These are phyloP conservation scores for Lobosporangium transversale DNA, from an alignment of 192 early-diverging fungal genomes.

Conservation along the genomic window DNA sequence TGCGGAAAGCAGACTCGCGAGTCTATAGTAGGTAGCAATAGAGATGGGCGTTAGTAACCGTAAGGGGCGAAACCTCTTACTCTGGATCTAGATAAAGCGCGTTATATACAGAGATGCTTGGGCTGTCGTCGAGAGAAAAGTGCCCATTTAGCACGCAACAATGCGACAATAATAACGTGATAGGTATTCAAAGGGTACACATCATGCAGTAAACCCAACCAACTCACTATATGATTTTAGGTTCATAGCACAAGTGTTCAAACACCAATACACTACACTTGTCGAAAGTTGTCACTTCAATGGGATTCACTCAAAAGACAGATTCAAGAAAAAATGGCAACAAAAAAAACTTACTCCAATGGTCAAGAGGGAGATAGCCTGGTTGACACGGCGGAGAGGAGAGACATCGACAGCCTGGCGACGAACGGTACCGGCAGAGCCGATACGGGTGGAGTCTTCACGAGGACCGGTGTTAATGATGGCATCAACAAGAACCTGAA, in stretches of 20 bases:
- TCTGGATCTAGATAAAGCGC: constrained; percentile 24
- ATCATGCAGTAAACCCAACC: too few relatives aligned
- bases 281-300: too few relatives aligned
- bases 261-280: too few relatives aligned
- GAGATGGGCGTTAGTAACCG: constrained; percentile 41
- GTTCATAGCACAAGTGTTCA: too few relatives aligned
- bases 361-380: constrained; percentile 93
- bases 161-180: too few relatives aligned
- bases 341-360: constrained; percentile 76
- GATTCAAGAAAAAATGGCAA: too few relatives aligned
- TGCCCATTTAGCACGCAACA: too few relatives aligned
- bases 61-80: constrained; percentile 58
- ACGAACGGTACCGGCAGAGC: constrained; percentile 96
- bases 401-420: constrained; percentile 99
- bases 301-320: too few relatives aligned
- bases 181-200: too few relatives aligned
- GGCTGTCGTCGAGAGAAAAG: too few relatives aligned
- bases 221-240: too few relatives aligned
- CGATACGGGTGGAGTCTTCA: constrained; percentile 99
- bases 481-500: constrained; percentile 98
- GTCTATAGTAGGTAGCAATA: constrained; percentile 58
- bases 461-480: constrained; percentile 99
- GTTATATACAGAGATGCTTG: too few relatives aligned
- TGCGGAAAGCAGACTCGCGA: constrained; percentile 98
- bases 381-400: constrained; percentile 97